A percentile compares a stretch with the other conserved stretches of the same genome.
Conservation (phyloP, 192 early-diverging fungal genomes). For the Paraglomus occultum region DNA sequence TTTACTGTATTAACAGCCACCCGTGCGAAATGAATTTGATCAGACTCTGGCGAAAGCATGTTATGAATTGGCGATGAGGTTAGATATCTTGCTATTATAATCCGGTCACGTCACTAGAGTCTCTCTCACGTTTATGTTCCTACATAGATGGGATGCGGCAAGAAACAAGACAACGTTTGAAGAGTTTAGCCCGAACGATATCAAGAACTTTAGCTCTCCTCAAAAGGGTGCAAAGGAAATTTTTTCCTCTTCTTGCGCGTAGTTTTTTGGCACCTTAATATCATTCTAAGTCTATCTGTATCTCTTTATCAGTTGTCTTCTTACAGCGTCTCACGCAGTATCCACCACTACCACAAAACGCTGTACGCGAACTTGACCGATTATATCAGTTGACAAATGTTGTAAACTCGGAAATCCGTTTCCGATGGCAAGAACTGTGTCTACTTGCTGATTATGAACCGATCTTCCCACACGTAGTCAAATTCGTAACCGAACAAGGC, state of each 20-base stretch:
- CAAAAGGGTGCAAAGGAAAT: conserved; percentile 52
- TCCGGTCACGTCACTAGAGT: background rate
- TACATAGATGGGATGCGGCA: conserved; percentile 59
- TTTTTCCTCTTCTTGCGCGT: conserved; percentile 9
- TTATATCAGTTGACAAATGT: conserved; percentile 67
- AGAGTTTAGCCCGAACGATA: conserved; percentile 59
- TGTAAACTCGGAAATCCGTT: conserved; percentile 83
- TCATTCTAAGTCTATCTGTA: no score
- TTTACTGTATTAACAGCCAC: conserved; percentile 51
- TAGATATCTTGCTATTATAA: background rate
- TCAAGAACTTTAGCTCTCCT: conserved; percentile 68
- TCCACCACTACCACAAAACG: conserved; percentile 52
- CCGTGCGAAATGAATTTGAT: conserved; percentile 83
- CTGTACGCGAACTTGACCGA: conserved; percentile 67
- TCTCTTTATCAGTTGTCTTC: conserved; percentile 63
- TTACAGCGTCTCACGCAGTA: conserved; percentile 70
- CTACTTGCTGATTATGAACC: conserved; percentile 73
- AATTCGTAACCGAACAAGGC: conserved; percentile 84
- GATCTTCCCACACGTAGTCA: conserved; percentile 71
- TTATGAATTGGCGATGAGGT: conserved; percentile 69
- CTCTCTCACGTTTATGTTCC: no score
- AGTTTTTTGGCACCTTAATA: background rate
- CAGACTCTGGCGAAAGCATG: conserved; percentile 79
- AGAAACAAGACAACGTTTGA: conserved; percentile 45
- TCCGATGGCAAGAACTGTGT: conserved; percentile 85